phyloP scores from a whole-genome alignment of 1,139 yeast species.

The Candida frijolesensis region DNA sequence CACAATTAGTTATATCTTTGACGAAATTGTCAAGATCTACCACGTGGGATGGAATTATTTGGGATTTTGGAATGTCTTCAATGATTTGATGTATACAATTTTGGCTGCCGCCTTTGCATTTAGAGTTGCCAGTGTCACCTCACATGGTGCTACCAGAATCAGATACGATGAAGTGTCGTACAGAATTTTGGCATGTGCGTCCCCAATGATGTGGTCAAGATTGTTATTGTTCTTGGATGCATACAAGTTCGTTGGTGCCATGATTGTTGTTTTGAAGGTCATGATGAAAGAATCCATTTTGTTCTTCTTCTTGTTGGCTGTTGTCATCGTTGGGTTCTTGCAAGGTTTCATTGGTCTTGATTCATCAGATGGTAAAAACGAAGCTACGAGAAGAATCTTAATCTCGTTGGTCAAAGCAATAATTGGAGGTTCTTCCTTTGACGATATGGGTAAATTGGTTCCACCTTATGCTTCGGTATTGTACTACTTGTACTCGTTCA shows the following conservation, averaged over 20 bases:
- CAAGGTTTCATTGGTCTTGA: conserved; percentile 89
- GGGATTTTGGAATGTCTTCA: conserved; percentile 81
- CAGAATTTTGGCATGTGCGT: conserved; percentile 73
- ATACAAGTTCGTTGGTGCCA: conserved; percentile 81
- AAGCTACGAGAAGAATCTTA: conserved; percentile 67
- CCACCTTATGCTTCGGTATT: conserved; percentile 83
- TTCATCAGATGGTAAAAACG: conserved; percentile 82
- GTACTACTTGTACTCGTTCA: conserved; percentile 75
- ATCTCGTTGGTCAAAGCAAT: conserved; percentile 70
- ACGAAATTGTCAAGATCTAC: conserved; percentile 69
- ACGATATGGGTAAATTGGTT: conserved; percentile 68
- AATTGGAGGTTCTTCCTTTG: conserved; percentile 73
- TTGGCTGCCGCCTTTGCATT: conserved; percentile 56
- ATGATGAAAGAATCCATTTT: conserved; percentile 86
- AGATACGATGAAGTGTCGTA: conserved; percentile 66
- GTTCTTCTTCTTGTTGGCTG: conserved; percentile 71
- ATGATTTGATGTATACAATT: conserved; percentile 65
- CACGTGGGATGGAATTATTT: conserved; percentile 75
- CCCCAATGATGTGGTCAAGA: conserved; percentile 88
- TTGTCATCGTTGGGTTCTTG: conserved; percentile 76
- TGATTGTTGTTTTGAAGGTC: conserved; percentile 81
- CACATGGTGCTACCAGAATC: conserved; percentile 30
- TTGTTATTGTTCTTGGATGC: conserved; percentile 76
- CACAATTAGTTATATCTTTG: conserved; percentile 66
- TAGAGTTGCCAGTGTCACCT: conserved; percentile 53